Base-by-base conservation (phyloP, 2,329 filamentous ascomycete species). In the Scolecobasidium constrictum region DNA sequence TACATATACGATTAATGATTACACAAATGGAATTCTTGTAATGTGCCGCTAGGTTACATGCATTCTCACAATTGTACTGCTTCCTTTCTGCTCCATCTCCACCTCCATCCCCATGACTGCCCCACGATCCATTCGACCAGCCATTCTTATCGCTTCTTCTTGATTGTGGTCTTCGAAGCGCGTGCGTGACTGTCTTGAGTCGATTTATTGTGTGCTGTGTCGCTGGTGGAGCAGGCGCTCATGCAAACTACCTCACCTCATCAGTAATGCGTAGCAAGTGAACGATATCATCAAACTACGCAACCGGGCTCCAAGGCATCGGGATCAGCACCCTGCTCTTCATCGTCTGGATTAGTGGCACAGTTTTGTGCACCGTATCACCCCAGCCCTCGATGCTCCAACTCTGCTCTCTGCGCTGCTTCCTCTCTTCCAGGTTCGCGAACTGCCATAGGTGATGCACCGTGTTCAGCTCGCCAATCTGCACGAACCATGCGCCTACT, bases 371-470 rank as follows among this genome's bases (percentile, higher is more conserved):
- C 28, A 96, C 92, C 18, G 90, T 95, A 57, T 95, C 86, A 41
- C 84, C 86, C 92, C 92, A 98, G 36, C 92, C 92, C 58, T 94
- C 84, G 33, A 94, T 78, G 50, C 79, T 78, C 92, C 92, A 98
- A 62, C 88, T 95, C 72, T 93, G 79, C 71, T 98, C 92, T 50
- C 92, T 77, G 51, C 87, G 77, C 26, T 84, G 68, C 63, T 93
- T 92, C 50, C 92, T 79, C 68, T 96, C 92, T 64, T 96, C 88
- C 47, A 98, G 66, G 62, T 98, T 86, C 52, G 90, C 88, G 69
- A 96, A 98, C 60, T 98, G 92, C 92, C 92, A 98, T 17, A 98
- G 73, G 61, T 96, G 90, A 63, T 98, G 88, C 23, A 98, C 92
- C 0, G 87, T 95, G 68, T 98, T 98, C 49, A 98, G 72, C 42